These are phyloP conservation scores for Monosporascus sp. DNA, from an alignment of 2,329 filamentous ascomycete species.

Conservation along the genomic window DNA sequence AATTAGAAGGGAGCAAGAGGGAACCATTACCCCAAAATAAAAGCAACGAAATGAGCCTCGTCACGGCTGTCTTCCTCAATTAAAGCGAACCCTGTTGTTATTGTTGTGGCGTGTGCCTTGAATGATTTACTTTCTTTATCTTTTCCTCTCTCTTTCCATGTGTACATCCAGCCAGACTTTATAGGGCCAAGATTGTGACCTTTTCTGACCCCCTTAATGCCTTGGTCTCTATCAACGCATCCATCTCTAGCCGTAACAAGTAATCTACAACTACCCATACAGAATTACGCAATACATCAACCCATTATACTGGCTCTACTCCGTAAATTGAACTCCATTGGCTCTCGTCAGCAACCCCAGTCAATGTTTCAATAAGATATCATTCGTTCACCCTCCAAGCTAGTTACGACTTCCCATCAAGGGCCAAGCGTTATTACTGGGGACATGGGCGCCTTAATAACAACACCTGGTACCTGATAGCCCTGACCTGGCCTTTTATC, in stretches of 20 bases:
- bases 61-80: neutral
- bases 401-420: neutral
- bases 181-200: too few species aligned
- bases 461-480: neutral
- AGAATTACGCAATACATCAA: neutral
- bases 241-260: neutral
- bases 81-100: constrained; percentile 12
- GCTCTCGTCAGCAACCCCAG: constrained; percentile 14
- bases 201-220: too few species aligned
- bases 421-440: neutral
- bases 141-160: neutral
- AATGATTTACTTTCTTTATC: neutral
- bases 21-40: constrained; percentile 17
- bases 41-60: constrained; percentile 17
- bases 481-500: too few species aligned
- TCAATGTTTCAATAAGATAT: constrained; percentile 4
- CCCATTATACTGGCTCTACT: neutral
- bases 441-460: neutral
- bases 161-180: neutral
- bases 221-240: neutral
- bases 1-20: constrained; percentile 9
- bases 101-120: neutral
- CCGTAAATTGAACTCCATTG: constrained; percentile 16
- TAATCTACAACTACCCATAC: too few species aligned
- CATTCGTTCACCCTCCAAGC: constrained; percentile 15